phyloP scores from a whole-genome alignment of 2,329 filamentous ascomycete species.

The Colletotrichum sp. region DNA sequence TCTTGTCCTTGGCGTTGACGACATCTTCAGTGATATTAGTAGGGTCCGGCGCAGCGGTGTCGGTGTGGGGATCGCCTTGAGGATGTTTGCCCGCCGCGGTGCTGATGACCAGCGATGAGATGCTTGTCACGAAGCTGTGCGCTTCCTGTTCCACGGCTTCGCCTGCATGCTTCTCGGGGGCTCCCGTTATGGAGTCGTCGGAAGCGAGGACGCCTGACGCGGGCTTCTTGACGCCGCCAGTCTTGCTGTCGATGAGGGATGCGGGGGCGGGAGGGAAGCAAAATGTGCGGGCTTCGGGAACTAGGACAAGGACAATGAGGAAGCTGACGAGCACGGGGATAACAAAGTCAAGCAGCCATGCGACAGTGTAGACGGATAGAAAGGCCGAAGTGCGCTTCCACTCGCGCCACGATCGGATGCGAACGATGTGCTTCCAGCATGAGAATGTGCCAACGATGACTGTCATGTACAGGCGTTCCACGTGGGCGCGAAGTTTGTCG shows the following conservation, averaged over 20 bases:
- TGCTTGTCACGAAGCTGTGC: constrained; percentile 77
- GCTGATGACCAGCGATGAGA: constrained; percentile 71
- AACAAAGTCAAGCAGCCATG: constrained; percentile 78
- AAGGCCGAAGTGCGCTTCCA: constrained; percentile 71
- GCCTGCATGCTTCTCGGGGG: constrained; percentile 82
- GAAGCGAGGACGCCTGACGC: constrained; percentile 77
- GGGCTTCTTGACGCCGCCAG: constrained; percentile 79
- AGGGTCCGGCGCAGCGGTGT: constrained; percentile 59
- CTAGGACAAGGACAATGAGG: constrained; percentile 69
- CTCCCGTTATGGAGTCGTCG: constrained; percentile 78
- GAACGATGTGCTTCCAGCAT: constrained; percentile 74
- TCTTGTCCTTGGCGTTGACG: constrained; percentile 45
- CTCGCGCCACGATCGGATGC: constrained; percentile 82
- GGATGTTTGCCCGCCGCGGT: constrained; percentile 81
- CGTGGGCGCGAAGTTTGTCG: constrained; percentile 78
- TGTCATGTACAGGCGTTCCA: constrained; percentile 84
- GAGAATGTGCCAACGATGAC: constrained; percentile 71
- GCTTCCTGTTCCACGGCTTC: constrained; percentile 86
- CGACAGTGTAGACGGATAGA: constrained; percentile 57
- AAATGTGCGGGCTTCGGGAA: constrained; percentile 63
- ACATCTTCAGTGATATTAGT: constrained; percentile 41
- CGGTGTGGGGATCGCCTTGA: constrained; percentile 62
- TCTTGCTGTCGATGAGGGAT: constrained; percentile 71
- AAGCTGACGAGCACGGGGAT: constrained; percentile 64
- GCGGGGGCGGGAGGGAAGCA: constrained; percentile 82